Base-by-base conservation (phyloP, 2,329 filamentous ascomycete species). In the Colletotrichum higginsianum region DNA sequence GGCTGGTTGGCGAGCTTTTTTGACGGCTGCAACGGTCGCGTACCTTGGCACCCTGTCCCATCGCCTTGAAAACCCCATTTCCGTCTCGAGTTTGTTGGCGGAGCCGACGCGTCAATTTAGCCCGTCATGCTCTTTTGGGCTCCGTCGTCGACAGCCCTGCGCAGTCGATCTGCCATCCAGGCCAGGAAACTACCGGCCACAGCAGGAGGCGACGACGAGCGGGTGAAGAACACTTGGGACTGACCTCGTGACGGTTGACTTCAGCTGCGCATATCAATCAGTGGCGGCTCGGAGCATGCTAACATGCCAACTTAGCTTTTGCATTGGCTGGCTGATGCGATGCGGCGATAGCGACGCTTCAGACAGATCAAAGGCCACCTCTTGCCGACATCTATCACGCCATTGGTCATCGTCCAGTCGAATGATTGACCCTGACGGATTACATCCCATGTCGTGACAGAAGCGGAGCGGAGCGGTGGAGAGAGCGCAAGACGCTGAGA, bases 51-150 rank as follows among this genome's bases (percentile, higher is more conserved):
- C 26, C 49, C 30, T 62, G 49, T 30, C 16, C 40, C 46, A 42
- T 55, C n/a, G n/a, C 26, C 15, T 38, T 60, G 38, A 38, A 26
- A n/a, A 7, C 40, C 46, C 61, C 53, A 38, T 66, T 60, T 6
- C 3, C 40, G 61, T 60, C 67, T 69, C 67, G 26, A 47, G 18
- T 61, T 49, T 30, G 30, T 55, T 61, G 67, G 61, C 67, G 55
- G 21, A 66, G 61, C 47, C 40, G 26, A 26, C 40, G 12, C 15
- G 61, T 38, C 55, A 60, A 60, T 55, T 21, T 58, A 47, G 30
- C 30, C 42, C 55, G 40, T 60, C 46, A 53, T 69, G 53, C 67
- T 30, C 52, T 53, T 38, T 35, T n/a, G 18, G 26, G 42, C 30
- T 13, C 7, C 40, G 26, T 49, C n/a, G 4, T 15, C 16, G 13